Percentiles rank a stretch among this genome's conserved stretches.
These are phyloP conservation scores for Amaranthus hypochondriacus DNA, from an alignment of 148 eudicot species.

Conservation along the genomic window DNA sequence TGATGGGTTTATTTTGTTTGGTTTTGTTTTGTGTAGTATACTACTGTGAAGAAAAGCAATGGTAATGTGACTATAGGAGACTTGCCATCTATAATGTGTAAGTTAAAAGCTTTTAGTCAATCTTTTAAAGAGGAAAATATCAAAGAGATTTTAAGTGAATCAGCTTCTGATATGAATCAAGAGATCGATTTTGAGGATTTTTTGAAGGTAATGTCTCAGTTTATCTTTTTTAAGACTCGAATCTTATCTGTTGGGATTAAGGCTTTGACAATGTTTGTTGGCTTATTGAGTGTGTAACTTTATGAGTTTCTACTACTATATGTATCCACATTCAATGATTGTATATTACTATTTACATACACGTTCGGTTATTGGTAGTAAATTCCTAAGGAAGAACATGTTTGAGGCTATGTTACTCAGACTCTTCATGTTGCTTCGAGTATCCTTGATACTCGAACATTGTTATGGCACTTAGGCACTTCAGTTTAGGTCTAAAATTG, in stretches of 20 bases:
- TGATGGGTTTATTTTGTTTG: constrained; percentile 16
- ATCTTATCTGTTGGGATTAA: too few species aligned
- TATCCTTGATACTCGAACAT: too few species aligned
- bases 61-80: constrained; percentile 72
- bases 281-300: neutral
- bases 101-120: constrained; percentile 52
- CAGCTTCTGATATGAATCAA: constrained; percentile 37
- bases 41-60: constrained; percentile 50
- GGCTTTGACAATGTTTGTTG: too few species aligned
- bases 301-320: neutral
- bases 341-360: neutral
- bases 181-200: constrained; percentile 76
- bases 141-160: constrained; percentile 45
- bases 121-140: constrained; percentile 68
- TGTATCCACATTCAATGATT: constrained; percentile 9
- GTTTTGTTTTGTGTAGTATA: constrained; percentile 38
- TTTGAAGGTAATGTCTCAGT: constrained; percentile 51
- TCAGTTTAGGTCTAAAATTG: too few species aligned
- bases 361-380: too few species aligned
- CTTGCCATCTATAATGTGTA: constrained; percentile 65
- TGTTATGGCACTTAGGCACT: too few species aligned
- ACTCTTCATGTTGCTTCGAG: too few species aligned
- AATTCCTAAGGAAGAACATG: too few species aligned
- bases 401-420: too few species aligned
- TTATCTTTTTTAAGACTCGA: neutral